These are phyloP conservation scores for Diphasiastrum complanatum DNA, from an alignment of 83 land plant genomes.

Conservation along the genomic window DNA sequence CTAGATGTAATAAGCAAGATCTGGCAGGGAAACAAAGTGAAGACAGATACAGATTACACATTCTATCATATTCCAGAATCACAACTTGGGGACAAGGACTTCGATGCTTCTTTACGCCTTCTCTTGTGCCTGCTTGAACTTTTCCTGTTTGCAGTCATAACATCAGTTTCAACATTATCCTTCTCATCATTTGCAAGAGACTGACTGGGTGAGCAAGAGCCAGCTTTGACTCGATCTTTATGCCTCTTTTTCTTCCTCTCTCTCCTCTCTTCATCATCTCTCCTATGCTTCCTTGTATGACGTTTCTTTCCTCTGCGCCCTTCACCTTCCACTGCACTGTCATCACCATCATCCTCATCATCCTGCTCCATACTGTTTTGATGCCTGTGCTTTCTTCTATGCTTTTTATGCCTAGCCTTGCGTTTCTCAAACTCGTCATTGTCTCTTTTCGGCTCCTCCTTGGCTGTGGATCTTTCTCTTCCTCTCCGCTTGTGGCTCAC, in stretches of 20 bases:
- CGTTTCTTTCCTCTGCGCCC: conserved; percentile 7
- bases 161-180: not conserved
- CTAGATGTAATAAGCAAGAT: too few relatives aligned
- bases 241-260: conserved; percentile 19
- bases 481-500: conserved; percentile 1
- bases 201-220: conserved; percentile 3
- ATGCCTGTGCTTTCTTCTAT: conserved; percentile 16
- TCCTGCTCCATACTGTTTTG: not conserved
- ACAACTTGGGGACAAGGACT: conserved; percentile 5
- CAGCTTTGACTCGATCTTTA: conserved; percentile 17
- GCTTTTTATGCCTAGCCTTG: conserved; percentile 19
- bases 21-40: too few relatives aligned
- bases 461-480: conserved; percentile 9
- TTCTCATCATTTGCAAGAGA: not conserved
- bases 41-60: too few relatives aligned
- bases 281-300: conserved; percentile 8
- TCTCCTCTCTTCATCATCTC: conserved; percentile 12
- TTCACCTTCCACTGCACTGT: not conserved
- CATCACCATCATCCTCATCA: conserved; percentile 6
- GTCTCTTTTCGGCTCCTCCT: conserved; percentile 5
- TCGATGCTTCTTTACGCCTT: conserved; percentile 5
- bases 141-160: not conserved
- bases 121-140: not conserved
- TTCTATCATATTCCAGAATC: too few relatives aligned
- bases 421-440: conserved; percentile 7